A percentile compares a stretch with the other conserved stretches of the same genome.
Conservation (phyloP, 306 rosid genomes). For the Pterocarpus santalinus region DNA sequence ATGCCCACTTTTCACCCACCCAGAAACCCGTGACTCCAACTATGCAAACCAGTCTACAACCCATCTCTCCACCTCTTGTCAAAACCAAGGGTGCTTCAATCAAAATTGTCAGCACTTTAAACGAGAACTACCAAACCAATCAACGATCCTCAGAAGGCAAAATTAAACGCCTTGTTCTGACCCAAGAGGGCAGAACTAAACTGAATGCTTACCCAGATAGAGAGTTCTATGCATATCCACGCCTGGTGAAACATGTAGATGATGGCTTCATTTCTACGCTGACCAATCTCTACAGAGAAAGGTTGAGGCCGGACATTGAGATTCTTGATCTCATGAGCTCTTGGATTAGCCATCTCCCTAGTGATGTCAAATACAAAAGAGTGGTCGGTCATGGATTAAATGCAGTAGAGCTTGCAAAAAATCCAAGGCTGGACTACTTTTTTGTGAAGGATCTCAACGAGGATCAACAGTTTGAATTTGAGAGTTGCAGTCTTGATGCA, state of each 20-base stretch:
- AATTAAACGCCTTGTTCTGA: conserved; percentile 69
- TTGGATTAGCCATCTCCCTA: conserved; percentile 87
- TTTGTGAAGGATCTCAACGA: conserved; percentile 82
- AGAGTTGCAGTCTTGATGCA: conserved; percentile 73
- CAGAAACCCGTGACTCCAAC: conserved; percentile 45
- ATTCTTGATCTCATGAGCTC: conserved; percentile 94
- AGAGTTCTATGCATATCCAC: conserved; percentile 80
- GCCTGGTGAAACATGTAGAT: conserved; percentile 83
- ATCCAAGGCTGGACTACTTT: conserved; percentile 72
- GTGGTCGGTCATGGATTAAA: conserved; percentile 92
- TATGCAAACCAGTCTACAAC: conserved; percentile 43
- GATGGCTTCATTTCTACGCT: conserved; percentile 76
- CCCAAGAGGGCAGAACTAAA: conserved; percentile 74
- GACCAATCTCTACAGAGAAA: conserved; percentile 69
- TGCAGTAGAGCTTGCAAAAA: conserved; percentile 83
- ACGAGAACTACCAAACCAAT: conserved; percentile 52
- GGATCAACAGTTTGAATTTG: conserved; percentile 71
- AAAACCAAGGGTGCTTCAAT: conserved; percentile 41
- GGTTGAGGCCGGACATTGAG: conserved; percentile 59
- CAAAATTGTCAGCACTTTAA: conserved; percentile 51
- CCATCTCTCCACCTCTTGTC: conserved; percentile 32
- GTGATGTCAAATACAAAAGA: conserved; percentile 62
- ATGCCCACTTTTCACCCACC: conserved; percentile 45
- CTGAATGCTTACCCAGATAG: conserved; percentile 65
- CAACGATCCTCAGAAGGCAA: conserved; percentile 62